These are phyloP conservation scores for Aspergillus sergii DNA, from an alignment of 2,329 filamentous ascomycete genomes.

Conservation along the genomic window DNA sequence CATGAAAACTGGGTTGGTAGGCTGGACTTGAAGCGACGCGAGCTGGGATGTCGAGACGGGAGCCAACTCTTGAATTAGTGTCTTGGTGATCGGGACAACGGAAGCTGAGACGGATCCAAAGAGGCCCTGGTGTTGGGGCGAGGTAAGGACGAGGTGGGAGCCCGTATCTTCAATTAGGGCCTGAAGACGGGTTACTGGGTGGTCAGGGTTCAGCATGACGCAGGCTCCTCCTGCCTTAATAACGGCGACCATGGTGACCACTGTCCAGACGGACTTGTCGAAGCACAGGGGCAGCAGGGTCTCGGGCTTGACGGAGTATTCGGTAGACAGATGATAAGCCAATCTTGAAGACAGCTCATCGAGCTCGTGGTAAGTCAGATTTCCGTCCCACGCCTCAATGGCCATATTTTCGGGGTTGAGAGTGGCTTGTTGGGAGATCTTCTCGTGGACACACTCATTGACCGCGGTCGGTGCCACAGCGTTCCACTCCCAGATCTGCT, in stretches of 20 bases:
- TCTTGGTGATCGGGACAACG: conserved; percentile 1
- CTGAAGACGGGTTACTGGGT: conserved; percentile 9
- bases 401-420: conserved; percentile 16
- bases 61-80: neutral
- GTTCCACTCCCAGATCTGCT: conserved; percentile 21
- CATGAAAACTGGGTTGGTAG: conserved; percentile 45
- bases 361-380: conserved; percentile 25
- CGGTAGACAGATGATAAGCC: neutral
- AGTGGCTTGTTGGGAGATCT: neutral
- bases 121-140: neutral
- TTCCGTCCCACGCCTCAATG: conserved; percentile 29
- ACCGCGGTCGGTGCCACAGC: conserved; percentile 5
- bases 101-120: neutral
- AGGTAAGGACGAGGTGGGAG: neutral
- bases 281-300: conserved; percentile 6
- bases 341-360: conserved; percentile 31
- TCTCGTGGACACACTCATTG: conserved; percentile 11
- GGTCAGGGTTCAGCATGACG: conserved; percentile 8
- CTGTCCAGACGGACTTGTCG: conserved; percentile 10
- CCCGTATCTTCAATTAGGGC: neutral
- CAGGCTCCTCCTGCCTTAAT: conserved; percentile 14
- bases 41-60: neutral
- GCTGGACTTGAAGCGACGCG: neutral
- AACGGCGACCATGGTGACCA: conserved; percentile 8
- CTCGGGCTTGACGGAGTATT: neutral